A percentile compares a stretch with the other conserved stretches of the same genome.
phyloP scores from a whole-genome alignment of 208 protist genomes.

The Vickermania ingenoplastis region DNA sequence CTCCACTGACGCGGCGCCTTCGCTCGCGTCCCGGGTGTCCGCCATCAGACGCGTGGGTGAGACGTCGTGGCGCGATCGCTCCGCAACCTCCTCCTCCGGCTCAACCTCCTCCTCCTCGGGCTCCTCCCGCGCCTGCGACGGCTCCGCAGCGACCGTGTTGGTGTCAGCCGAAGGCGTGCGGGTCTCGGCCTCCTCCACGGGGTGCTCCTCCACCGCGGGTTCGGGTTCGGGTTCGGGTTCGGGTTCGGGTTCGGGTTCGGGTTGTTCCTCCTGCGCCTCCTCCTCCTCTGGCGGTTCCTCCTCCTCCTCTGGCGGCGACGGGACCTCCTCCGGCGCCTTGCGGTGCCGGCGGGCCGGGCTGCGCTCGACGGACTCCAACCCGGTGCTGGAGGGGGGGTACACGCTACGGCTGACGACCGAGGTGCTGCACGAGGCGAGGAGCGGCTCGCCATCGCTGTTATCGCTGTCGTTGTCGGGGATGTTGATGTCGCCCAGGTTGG shows the following conservation, averaged over 20 bases:
- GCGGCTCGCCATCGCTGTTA: background rate
- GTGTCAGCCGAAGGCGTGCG: background rate
- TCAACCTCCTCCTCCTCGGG: background rate
- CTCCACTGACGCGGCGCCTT: background rate
- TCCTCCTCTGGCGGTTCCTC: background rate
- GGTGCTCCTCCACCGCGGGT: background rate
- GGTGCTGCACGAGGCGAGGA: background rate
- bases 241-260: background rate
- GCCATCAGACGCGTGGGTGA: background rate
- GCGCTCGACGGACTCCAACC: background rate
- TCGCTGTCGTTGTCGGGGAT: slow-evolving; percentile 11
- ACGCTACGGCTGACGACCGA: background rate
- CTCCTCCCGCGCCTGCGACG: background rate
- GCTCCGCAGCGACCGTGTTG: background rate
- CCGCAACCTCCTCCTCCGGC: no score
- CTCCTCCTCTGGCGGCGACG: background rate
- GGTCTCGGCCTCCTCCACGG: background rate
- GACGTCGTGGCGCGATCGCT: no score
- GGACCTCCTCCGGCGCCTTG: background rate
- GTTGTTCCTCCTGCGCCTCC: background rate
- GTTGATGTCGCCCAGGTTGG: background rate
- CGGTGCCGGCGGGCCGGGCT: background rate
- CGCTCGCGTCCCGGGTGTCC: background rate
- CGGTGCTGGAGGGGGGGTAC: background rate
- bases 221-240: background rate